Percentiles rank a stretch among this genome's conserved stretches.
Conservation (phyloP, 2,329 filamentous ascomycete species). For the Rhynchosporium secalis region DNA sequence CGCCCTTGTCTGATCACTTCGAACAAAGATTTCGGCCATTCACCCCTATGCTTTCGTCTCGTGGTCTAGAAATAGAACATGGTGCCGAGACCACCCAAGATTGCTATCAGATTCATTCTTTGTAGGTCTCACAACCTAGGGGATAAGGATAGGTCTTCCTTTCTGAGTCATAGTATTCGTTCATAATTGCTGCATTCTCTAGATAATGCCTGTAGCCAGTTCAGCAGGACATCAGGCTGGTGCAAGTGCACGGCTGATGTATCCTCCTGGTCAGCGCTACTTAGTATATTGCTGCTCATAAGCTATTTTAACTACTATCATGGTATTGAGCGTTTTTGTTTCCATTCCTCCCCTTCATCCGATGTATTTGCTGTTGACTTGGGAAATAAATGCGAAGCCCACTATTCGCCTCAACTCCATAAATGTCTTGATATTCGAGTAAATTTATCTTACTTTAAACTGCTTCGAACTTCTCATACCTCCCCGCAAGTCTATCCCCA, state of each 20-base stretch:
- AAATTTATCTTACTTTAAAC: background rate
- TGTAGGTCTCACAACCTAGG: no score
- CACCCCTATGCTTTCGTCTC: background rate
- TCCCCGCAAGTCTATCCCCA: background rate
- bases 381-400: background rate
- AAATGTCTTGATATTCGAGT: background rate
- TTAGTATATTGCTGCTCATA: constrained; percentile 4
- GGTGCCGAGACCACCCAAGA: background rate
- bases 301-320: background rate
- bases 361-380: background rate
- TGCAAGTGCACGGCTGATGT: background rate
- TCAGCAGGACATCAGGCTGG: background rate
- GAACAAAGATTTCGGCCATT: background rate
- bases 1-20: background rate
- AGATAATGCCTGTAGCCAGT: constrained; percentile 4
- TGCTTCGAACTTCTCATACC: background rate
- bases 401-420: background rate
- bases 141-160: no score
- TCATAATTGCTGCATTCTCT: background rate
- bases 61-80: background rate
- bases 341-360: background rate
- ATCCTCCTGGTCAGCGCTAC: background rate
- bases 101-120: background rate
- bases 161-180: background rate
- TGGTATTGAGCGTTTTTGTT: background rate